phyloP scores from a whole-genome alignment of 441 rosid genomes.

The Gossypium laxum region DNA sequence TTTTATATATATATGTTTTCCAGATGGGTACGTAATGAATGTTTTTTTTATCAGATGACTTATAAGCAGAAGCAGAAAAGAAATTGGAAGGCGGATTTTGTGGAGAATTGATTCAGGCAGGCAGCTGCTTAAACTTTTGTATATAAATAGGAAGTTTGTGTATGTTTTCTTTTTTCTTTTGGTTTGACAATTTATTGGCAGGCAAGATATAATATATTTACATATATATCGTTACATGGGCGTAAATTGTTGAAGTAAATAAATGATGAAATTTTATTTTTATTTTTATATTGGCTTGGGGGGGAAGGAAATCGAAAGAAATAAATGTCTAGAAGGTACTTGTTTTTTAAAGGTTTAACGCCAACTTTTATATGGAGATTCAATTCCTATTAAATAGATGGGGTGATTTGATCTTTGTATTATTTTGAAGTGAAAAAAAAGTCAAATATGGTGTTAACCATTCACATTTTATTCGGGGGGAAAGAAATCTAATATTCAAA shows the following conservation, averaged over 20 bases:
- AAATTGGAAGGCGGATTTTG: background rate
- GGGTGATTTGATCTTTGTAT: too few relatives aligned
- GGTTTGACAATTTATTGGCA: conserved; percentile 15
- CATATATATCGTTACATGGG: conserved; percentile 10
- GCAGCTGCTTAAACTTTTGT: conserved; percentile 28
- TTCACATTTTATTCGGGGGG: too few relatives aligned
- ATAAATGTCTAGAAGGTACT: too few relatives aligned
- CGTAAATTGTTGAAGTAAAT: conserved; percentile 21
- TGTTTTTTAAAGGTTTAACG: too few relatives aligned
- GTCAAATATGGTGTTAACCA: too few relatives aligned
- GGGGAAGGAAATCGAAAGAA: too few relatives aligned
- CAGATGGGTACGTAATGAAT: background rate
- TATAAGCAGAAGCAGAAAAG: background rate
- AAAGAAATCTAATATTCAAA: too few relatives aligned
- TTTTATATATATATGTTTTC: background rate
- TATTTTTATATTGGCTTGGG: background rate
- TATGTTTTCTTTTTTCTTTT: background rate
- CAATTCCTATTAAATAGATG: too few relatives aligned
- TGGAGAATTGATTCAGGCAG: conserved; percentile 9
- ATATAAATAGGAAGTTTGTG: conserved; percentile 34
- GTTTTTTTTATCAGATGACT: conserved; percentile 16
- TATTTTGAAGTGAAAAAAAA: too few relatives aligned
- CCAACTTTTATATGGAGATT: too few relatives aligned
- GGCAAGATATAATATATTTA: conserved; percentile 16
- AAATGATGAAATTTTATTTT: conserved; percentile 13